These are phyloP conservation scores for Emergomyces pasteurianus DNA, from an alignment of 2,329 filamentous ascomycete species.

Conservation along the genomic window DNA sequence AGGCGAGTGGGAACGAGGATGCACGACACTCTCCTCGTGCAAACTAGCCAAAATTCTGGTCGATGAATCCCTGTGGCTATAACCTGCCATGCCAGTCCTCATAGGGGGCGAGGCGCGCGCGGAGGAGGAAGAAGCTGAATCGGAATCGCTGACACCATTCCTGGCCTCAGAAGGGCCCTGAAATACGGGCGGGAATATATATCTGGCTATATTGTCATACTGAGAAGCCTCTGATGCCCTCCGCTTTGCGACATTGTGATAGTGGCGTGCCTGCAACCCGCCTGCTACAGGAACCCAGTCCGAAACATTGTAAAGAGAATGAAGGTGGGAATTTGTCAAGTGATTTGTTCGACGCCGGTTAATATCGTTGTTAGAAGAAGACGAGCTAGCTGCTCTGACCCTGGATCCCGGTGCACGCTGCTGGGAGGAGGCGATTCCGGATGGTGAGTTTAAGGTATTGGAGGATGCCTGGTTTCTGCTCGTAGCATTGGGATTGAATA, in stretches of 20 bases:
- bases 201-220: conserved; percentile 13
- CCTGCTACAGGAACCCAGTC: conserved; percentile 46
- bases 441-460: neutral
- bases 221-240: conserved; percentile 37
- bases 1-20: neutral
- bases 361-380: conserved; percentile 9
- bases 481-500: conserved; percentile 26
- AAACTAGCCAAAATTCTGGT: conserved; percentile 1
- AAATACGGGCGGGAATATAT: conserved; percentile 13
- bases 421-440: conserved; percentile 13
- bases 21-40: neutral
- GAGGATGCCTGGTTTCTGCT: conserved; percentile 5
- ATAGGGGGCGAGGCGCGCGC: neutral
- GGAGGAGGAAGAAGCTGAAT: neutral
- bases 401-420: conserved; percentile 41
- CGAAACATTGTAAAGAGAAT: conserved; percentile 45
- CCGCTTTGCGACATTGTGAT: conserved; percentile 52
- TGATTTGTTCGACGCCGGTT: conserved; percentile 9
- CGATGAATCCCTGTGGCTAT: neutral
- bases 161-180: conserved; percentile 7
- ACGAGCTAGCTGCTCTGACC: conserved; percentile 1
- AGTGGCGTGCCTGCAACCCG: conserved; percentile 47
- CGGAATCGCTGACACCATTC: neutral
- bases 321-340: conserved; percentile 13
- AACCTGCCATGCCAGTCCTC: neutral